phyloP scores from a whole-genome alignment of 1,284 basidiomycete species.

The Rhodotorula sp. region DNA sequence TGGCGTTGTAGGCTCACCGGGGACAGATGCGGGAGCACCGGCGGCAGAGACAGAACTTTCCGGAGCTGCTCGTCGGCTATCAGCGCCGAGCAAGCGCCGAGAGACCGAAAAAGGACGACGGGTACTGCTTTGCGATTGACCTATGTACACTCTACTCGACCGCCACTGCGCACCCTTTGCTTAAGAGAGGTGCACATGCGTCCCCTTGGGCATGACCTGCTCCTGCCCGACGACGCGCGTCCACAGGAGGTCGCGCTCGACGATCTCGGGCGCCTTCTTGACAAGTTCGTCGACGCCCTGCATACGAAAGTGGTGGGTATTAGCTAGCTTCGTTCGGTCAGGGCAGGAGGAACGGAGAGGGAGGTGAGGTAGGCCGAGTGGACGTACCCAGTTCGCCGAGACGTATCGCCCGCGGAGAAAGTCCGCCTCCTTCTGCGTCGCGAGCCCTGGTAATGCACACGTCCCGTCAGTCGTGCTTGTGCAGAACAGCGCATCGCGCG shows the following conservation, averaged over 20 bases:
- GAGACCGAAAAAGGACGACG: too few species aligned
- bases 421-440: slow-evolving; percentile 16
- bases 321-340: too few species aligned
- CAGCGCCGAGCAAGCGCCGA: too few species aligned
- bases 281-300: slow-evolving; percentile 17
- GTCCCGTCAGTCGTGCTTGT: too few species aligned
- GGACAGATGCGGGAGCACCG: too few species aligned
- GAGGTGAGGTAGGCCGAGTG: background rate
- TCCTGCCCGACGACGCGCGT: slow-evolving; percentile 23
- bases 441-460: too few species aligned
- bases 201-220: slow-evolving; percentile 6
- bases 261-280: slow-evolving; percentile 14
- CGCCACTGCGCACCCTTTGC: background rate
- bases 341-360: too few species aligned
- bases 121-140: background rate
- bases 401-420: slow-evolving; percentile 18
- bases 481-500: background rate
- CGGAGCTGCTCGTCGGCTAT: too few species aligned
- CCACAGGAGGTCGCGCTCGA: slow-evolving; percentile 19
- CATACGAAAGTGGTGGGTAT: too few species aligned
- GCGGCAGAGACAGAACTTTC: too few species aligned
- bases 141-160: background rate
- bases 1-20: too few species aligned
- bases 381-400: slow-evolving; percentile 18
- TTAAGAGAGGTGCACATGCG: background rate